These are phyloP conservation scores for Diophrys sp. DNA, from an alignment of 73 alveolate species.

Conservation along the genomic window DNA sequence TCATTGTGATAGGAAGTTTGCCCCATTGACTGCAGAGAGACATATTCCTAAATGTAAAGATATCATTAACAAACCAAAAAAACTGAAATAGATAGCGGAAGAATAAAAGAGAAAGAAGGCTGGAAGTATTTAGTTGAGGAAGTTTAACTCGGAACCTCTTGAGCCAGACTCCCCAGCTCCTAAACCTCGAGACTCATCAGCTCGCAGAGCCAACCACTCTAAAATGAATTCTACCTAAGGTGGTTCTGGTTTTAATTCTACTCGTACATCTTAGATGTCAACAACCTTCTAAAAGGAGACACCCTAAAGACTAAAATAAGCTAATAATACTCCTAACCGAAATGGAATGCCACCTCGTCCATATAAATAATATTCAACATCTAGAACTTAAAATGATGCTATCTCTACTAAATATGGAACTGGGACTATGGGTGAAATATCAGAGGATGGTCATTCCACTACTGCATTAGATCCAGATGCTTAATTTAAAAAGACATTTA, in stretches of 20 bases:
- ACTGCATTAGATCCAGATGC: not conserved
- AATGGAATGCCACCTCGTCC: not conserved
- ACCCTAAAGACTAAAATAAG: not conserved
- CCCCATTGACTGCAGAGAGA: conserved; percentile 58
- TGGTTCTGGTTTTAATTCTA: not conserved
- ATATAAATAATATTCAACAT: not conserved
- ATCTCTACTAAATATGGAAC: not conserved
- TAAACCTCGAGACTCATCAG: not conserved
- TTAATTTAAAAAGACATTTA: not conserved
- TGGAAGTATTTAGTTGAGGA: not conserved
- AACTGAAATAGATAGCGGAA: conserved; percentile 1
- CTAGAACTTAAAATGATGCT: not conserved
- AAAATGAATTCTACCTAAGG: not conserved
- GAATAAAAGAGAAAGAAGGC: not conserved
- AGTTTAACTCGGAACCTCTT: not conserved
- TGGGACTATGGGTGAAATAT: not conserved
- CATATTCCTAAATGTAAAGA: conserved; percentile 66
- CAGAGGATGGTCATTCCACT: not conserved
- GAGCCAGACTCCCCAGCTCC: not conserved
- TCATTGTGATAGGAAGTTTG: conserved; percentile 52
- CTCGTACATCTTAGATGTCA: not conserved
- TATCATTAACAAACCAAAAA: conserved; percentile 58
- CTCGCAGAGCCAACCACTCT: conserved; percentile 6
- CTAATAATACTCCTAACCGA: not conserved
- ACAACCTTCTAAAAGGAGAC: not conserved